Base-by-base conservation (phyloP, 306 rosid species). In the Vachellia collinsii region DNA sequence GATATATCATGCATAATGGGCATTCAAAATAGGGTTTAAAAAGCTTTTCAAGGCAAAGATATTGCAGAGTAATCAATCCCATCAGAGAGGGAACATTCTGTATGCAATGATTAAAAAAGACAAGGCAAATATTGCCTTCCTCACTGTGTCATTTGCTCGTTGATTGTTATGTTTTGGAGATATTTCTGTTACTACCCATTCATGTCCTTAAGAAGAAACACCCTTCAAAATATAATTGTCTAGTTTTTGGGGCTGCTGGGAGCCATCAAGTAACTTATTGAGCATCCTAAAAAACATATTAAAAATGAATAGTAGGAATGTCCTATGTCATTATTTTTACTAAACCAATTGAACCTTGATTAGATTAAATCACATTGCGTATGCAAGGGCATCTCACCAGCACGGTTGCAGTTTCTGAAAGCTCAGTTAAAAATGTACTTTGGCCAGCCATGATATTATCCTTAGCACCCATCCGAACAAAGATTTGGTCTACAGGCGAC, bases 361-460 rank as follows among this genome's bases (percentile, higher is more conserved):
- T 78, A 54, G 46, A 74, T 41, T 53, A 19, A 14, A 68, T 61
- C 63, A 43, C 70, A 71, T 37, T 46, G 66, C 67, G 74, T 69
- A 46, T 70, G 61, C 64, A 43, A 69, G 50, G 82, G 72, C 62
- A 82, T 80, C 92, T 89, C 86, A 95, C 99, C 90, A 95, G 89
- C 94, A 92, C 90, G 80, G 93, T 76, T 59, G 99, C 94, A 56
- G 99, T 95, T 87, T 95, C 98, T 70, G 98, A 93, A 50, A 95
- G 93, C 83, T 95, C 99, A 5, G 97, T 95, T 81, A 95, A 83
- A 83, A 93, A 95, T 59, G 99, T 95, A 90, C 99, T 95, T 87
- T 92, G 99, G 80, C 97, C 99, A 38, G 97, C 94, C 93, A 95
- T 93, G 51, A 95, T 95, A 84, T 93, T 93, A 89, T 93, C 99